Evolutionary conservation across 2,329 filamentous ascomycete genomes (phyloP).

Genomic region (Aaosphaeria arxii): DNA sequence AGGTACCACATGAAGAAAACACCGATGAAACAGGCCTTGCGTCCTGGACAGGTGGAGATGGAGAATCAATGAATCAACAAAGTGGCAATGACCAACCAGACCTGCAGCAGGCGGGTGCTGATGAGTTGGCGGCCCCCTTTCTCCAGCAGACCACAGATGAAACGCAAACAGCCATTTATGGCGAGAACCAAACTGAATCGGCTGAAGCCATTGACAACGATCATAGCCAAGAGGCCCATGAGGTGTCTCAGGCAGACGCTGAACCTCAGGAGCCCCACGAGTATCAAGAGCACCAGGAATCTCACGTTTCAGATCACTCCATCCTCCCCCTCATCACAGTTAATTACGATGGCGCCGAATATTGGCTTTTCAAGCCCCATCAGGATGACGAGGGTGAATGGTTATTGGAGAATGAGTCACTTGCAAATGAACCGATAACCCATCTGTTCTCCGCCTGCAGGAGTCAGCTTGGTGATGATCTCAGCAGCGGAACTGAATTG

Average conservation of each 20-base stretch:
- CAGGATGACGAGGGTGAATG: slow-evolving; percentile 31
- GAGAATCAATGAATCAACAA: too few relatives aligned
- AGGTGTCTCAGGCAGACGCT: too few relatives aligned
- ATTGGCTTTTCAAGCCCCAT: slow-evolving; percentile 18
- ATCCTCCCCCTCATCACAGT: neutral
- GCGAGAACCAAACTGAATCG: too few relatives aligned
- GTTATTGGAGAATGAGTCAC: slow-evolving; percentile 22
- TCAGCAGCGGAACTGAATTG: slow-evolving; percentile 50
- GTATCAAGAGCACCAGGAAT: neutral
- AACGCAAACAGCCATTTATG: too few relatives aligned
- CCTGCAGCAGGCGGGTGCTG: too few relatives aligned
- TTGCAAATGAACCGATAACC: slow-evolving; percentile 38
- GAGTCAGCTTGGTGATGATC: slow-evolving; percentile 52
- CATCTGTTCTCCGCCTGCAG: slow-evolving; percentile 58
- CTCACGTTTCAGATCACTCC: neutral
- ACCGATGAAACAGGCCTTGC: neutral
- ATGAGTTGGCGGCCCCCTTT: too few relatives aligned
- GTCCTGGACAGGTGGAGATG: too few relatives aligned
- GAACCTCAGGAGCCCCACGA: too few relatives aligned
- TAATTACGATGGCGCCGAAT: neutral
- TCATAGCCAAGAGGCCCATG: too few relatives aligned
- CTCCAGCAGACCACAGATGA: too few relatives aligned
- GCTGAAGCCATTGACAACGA: too few relatives aligned
- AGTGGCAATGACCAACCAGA: too few relatives aligned
- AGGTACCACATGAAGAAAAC: neutral